A percentile compares a stretch with the other conserved stretches of the same genome.
Evolutionary conservation across 805 yeast species (phyloP).

Genomic region (Wickerhamomyces chambardii): DNA sequence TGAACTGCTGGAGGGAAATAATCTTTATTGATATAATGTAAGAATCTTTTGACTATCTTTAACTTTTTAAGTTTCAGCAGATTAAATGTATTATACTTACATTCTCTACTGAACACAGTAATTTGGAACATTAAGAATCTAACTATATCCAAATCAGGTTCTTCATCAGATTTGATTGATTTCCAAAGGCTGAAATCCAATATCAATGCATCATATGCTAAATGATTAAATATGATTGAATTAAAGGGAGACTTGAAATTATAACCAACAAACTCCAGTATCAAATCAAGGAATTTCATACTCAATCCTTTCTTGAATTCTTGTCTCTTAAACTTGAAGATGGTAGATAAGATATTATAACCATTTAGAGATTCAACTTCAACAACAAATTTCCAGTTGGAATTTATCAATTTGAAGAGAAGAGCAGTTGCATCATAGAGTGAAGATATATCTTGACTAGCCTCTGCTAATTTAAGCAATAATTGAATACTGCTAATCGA

Average conservation of each 20-base stretch:
- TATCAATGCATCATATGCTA: slow-evolving; percentile 49
- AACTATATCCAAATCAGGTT: slow-evolving; percentile 31
- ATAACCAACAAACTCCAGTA: slow-evolving; percentile 50
- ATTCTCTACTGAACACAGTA: slow-evolving; percentile 41
- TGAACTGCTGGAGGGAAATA: no score
- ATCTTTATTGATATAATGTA: no score
- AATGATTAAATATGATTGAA: slow-evolving; percentile 46
- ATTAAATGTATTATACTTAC: slow-evolving; percentile 44
- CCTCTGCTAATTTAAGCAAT: slow-evolving; percentile 36
- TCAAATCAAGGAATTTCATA: slow-evolving; percentile 35
- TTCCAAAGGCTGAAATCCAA: slow-evolving; percentile 59
- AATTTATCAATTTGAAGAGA: slow-evolving; percentile 33
- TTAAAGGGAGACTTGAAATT: slow-evolving; percentile 38
- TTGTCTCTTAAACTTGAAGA: slow-evolving; percentile 36
- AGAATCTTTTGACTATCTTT: slow-evolving; percentile 30
- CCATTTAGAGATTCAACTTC: slow-evolving; percentile 58
- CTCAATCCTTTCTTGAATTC: slow-evolving; percentile 18
- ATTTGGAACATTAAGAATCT: slow-evolving; percentile 50
- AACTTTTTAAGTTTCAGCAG: slow-evolving; percentile 40
- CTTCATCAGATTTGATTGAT: slow-evolving; percentile 7
- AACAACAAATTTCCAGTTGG: slow-evolving; percentile 39
- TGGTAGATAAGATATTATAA: slow-evolving; percentile 45
- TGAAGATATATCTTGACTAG: slow-evolving; percentile 23
- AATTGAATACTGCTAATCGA: slow-evolving; percentile 43
- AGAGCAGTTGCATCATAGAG: slow-evolving; percentile 27